Percentiles rank a stretch among this genome's conserved stretches.
phyloP scores from a whole-genome alignment of 169 alveolate species.

The Blepharisma undulans region DNA sequence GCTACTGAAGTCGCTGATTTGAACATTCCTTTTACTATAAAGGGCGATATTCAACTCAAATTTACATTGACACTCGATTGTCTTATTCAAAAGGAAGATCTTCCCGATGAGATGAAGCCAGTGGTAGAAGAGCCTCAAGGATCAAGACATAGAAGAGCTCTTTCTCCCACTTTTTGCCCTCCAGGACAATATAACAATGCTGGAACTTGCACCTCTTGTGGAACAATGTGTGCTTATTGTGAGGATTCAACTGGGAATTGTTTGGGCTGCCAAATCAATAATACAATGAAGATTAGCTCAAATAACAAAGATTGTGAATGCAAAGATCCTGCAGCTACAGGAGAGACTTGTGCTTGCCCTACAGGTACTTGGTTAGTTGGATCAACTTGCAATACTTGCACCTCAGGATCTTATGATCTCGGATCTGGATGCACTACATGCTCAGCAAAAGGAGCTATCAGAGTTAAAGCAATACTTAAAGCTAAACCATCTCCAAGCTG shows the following conservation, averaged over 20 bases:
- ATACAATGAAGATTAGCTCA: not conserved
- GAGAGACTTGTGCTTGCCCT: not conserved
- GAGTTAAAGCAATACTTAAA: not conserved
- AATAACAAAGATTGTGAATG: not conserved
- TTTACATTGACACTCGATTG: not conserved
- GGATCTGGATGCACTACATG: not conserved
- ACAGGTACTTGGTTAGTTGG: not conserved
- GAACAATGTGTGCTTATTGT: not conserved
- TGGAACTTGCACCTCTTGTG: not conserved
- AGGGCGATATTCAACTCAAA: not conserved
- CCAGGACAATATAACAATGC: not conserved
- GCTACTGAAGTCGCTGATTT: not conserved
- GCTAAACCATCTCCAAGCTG: not conserved
- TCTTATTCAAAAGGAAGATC: not conserved
- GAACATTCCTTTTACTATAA: not conserved
- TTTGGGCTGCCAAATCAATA: not conserved
- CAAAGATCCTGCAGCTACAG: not conserved
- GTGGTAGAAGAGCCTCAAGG: not conserved
- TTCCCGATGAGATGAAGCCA: not conserved
- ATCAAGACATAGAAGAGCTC: not conserved
- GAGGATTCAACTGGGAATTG: not conserved
- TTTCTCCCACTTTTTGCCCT: not conserved
- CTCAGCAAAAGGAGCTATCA: not conserved
- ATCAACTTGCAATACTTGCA: not conserved
- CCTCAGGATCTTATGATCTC: not conserved